Base-by-base conservation (phyloP, 495 filamentous ascomycete genomes). In the Elaphomyces granulatus region DNA sequence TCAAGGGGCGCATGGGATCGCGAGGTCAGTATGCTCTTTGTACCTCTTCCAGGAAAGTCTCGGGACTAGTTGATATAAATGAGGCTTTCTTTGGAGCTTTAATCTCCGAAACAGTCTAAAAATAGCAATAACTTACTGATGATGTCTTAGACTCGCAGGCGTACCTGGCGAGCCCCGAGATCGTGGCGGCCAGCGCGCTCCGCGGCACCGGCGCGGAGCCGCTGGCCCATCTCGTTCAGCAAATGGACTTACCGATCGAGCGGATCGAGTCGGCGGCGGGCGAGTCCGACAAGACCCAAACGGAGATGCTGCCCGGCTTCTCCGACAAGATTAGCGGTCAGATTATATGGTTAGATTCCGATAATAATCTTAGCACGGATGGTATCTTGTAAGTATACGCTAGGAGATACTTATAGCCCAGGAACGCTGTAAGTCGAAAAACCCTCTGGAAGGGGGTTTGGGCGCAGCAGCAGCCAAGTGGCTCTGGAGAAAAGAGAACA, bases 1-100 rank as follows among this genome's bases (percentile, higher is more conserved):
- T 92, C 68, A 88, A 90, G 60, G 87, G 85, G 0, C 75, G 87
- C 16, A 94, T 94, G 86, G 87, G 87, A 1, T 73, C 66, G n/a
- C n/a, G n/a, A n/a, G n/a, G n/a, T n/a, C n/a, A n/a, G n/a, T n/a
- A n/a, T n/a, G n/a, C n/a, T n/a, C n/a, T n/a, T n/a, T n/a, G n/a
- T n/a, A n/a, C n/a, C n/a, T n/a, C n/a, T n/a, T n/a, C n/a, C n/a
- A n/a, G n/a, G n/a, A n/a, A n/a, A n/a, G n/a, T n/a, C n/a, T n/a
- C n/a, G n/a, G n/a, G n/a, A n/a, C n/a, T n/a, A n/a, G n/a, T n/a
- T n/a, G n/a, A n/a, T n/a, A n/a, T n/a, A n/a, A n/a, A n/a, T n/a
- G n/a, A n/a, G n/a, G n/a, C n/a, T n/a, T n/a, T n/a, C n/a, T n/a
- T n/a, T n/a, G n/a, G n/a, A n/a, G n/a, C n/a, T n/a, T n/a, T n/a